Evolutionary conservation across 352 stramenopile genomes (phyloP).

Genomic region (Globisporangium orthogonon): DNA sequence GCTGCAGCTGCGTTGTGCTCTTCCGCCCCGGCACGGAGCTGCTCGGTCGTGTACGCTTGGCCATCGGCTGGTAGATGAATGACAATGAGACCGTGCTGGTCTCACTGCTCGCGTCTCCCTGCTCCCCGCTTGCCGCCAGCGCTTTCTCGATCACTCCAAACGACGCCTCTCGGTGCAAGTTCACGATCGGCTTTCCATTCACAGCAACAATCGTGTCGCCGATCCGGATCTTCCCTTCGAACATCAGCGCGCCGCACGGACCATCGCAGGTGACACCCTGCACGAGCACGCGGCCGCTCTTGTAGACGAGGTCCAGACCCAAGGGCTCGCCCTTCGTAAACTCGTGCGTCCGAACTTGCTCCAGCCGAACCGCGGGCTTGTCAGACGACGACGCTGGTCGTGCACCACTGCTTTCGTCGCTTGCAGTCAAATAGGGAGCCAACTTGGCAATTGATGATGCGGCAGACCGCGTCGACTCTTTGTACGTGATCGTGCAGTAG

Average conservation of each 20-base stretch:
- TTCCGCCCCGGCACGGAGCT: not conserved
- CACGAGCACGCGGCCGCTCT: slow-evolving; percentile 64
- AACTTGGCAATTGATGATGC: slow-evolving; percentile 56
- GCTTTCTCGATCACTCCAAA: slow-evolving; percentile 75
- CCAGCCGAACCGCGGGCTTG: slow-evolving; percentile 15
- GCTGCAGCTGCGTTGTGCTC: slow-evolving; percentile 1
- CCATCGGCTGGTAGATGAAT: slow-evolving; percentile 56
- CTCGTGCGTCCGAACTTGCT: slow-evolving; percentile 57
- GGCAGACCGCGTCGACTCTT: slow-evolving; percentile 69
- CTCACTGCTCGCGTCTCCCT: not conserved
- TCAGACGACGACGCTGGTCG: not conserved
- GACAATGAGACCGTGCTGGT: slow-evolving; percentile 48
- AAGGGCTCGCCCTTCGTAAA: slow-evolving; percentile 50
- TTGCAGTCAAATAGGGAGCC: slow-evolving; percentile 8
- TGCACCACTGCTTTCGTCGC: slow-evolving; percentile 13
- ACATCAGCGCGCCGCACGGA: slow-evolving; percentile 46
- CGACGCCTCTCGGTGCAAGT: slow-evolving; percentile 70
- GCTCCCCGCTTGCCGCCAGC: slow-evolving; percentile 25
- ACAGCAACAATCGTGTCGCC: slow-evolving; percentile 75
- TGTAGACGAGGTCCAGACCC: slow-evolving; percentile 81
- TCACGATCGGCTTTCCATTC: slow-evolving; percentile 76
- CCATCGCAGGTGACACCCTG: slow-evolving; percentile 69
- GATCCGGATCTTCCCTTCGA: slow-evolving; percentile 65
- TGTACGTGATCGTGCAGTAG: slow-evolving; percentile 80
- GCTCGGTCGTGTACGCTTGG: slow-evolving; percentile 3